Conservation (phyloP, 441 rosid genomes). For the Flueggea neowawraea region DNA sequence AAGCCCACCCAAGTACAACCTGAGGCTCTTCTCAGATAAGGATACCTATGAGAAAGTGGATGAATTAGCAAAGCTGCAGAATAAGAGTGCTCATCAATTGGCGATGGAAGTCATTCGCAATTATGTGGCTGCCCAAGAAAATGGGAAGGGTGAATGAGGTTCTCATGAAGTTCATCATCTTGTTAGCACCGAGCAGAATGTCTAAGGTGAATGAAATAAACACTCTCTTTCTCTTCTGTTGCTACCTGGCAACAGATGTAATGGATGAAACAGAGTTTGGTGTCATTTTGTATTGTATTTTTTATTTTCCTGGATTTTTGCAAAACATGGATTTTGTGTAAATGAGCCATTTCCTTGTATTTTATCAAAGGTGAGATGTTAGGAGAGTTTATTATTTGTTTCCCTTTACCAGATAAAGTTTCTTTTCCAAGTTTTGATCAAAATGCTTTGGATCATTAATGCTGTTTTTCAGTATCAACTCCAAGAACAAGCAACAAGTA, state of each 20-base stretch:
- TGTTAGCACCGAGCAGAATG: constrained; percentile 9
- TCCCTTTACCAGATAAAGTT: constrained; percentile 1
- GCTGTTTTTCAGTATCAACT: not conserved
- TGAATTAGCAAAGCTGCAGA: constrained; percentile 58
- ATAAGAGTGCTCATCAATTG: constrained; percentile 61
- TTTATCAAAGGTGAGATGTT: not conserved
- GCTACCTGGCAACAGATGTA: constrained; percentile 40
- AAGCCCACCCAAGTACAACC: constrained; percentile 38
- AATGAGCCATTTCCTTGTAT: constrained; percentile 8
- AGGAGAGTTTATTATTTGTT: not conserved
- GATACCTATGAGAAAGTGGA: constrained; percentile 63
- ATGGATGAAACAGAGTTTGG: not conserved
- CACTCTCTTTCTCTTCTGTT: constrained; percentile 17
- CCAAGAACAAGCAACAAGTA: constrained; percentile 3
- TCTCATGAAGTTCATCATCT: not conserved
- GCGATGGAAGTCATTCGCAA: constrained; percentile 71
- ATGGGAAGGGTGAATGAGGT: constrained; percentile 55
- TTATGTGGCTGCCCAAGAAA: constrained; percentile 54
- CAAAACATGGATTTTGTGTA: constrained; percentile 1
- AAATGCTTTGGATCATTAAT: not conserved
- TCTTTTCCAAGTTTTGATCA: constrained; percentile 6
- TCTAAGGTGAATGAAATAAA: constrained; percentile 15
- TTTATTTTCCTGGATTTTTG: not conserved
- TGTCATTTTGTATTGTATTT: no score
- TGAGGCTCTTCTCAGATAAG: constrained; percentile 61